These are phyloP conservation scores for Populus simonii DNA, from an alignment of 345 rosid species.

Conservation along the genomic window DNA sequence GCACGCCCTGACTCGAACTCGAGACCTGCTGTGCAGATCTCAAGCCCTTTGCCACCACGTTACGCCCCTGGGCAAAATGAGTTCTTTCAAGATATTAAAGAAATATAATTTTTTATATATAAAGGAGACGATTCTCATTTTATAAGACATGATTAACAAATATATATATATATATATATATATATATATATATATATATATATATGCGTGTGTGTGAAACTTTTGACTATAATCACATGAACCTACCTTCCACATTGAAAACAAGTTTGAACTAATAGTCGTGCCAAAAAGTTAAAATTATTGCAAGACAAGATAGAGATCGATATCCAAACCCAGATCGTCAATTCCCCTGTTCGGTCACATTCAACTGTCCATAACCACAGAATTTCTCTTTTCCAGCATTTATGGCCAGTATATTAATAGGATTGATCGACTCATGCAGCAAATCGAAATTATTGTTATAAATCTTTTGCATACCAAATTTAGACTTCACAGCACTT, in stretches of 20 bases:
- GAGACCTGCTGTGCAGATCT: too few relatives aligned
- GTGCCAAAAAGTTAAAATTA: conserved; percentile 29
- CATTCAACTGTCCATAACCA: conserved; percentile 16
- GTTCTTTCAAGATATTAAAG: too few relatives aligned
- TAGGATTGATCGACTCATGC: neutral
- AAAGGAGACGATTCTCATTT: too few relatives aligned
- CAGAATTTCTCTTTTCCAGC: neutral
- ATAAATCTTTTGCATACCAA: neutral
- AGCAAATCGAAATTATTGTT: too few relatives aligned
- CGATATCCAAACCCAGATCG: conserved; percentile 7
- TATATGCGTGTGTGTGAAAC: neutral
- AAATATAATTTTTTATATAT: too few relatives aligned
- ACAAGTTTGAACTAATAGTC: conserved; percentile 1
- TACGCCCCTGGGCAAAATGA: too few relatives aligned
- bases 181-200: neutral
- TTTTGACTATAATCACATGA: conserved; percentile 12
- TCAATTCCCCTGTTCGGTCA: conserved; percentile 20
- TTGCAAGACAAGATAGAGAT: conserved; percentile 16
- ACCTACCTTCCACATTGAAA: conserved; percentile 22
- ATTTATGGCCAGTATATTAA: neutral
- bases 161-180: too few relatives aligned
- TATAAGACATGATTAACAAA: too few relatives aligned
- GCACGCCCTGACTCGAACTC: too few relatives aligned
- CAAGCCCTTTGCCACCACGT: too few relatives aligned
- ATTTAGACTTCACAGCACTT: neutral